A percentile compares a stretch with the other conserved stretches of the same genome.
Conservation (phyloP, 2,329 filamentous ascomycete species). For the Dryadomyces quercivorus region DNA sequence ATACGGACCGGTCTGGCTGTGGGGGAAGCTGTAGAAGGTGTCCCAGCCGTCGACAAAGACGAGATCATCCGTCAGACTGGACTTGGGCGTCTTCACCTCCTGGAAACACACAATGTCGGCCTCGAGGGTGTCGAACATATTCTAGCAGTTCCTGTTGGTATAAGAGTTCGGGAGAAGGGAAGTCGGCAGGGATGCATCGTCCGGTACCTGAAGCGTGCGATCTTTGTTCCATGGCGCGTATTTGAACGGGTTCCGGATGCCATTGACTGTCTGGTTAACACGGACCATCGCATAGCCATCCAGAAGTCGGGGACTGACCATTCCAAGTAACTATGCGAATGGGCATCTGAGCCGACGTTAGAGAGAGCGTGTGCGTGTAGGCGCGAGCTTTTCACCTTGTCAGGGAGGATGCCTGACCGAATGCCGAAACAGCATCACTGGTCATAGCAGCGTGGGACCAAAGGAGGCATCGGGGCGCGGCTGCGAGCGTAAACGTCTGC, state of each 20-base stretch:
- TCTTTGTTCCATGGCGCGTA: slow-evolving; percentile 72
- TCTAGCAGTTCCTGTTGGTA: slow-evolving; percentile 28
- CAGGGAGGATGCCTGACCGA: not conserved
- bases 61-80: slow-evolving; percentile 90
- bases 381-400: not conserved
- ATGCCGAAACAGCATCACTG: not conserved
- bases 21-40: slow-evolving; percentile 86
- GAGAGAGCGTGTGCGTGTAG: not conserved
- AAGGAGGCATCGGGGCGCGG: not conserved
- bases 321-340: slow-evolving; percentile 82
- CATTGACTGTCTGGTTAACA: slow-evolving; percentile 37
- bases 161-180: not conserved
- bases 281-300: not conserved
- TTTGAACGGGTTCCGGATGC: slow-evolving; percentile 73
- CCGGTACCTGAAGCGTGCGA: slow-evolving; percentile 52
- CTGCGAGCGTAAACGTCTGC: no score
- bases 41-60: slow-evolving; percentile 92
- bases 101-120: slow-evolving; percentile 92
- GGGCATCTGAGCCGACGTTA: slow-evolving; percentile 36
- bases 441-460: no score
- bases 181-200: not conserved
- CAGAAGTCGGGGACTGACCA: slow-evolving; percentile 34
- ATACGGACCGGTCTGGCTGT: slow-evolving; percentile 71
- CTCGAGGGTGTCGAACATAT: slow-evolving; percentile 90
- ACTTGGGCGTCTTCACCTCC: slow-evolving; percentile 90